Percentiles rank a stretch among this genome's conserved stretches.
These are phyloP conservation scores for Xylaria sp. DNA, from an alignment of 2,329 filamentous ascomycete genomes.

Conservation along the genomic window DNA sequence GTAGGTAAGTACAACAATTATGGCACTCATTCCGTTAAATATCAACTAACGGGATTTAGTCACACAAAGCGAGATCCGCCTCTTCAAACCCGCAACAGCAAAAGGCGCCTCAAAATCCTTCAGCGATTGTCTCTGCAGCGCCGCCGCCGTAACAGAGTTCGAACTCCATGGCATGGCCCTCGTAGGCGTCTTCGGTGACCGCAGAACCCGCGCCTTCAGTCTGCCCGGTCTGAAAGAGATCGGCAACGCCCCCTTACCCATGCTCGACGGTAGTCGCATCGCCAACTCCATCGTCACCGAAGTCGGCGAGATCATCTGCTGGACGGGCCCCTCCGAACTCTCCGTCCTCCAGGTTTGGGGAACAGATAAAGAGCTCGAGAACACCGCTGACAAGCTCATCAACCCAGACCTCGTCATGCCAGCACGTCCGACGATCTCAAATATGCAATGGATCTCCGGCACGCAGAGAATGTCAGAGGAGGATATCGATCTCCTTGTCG, in stretches of 20 bases:
- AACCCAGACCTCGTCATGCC: constrained; percentile 72
- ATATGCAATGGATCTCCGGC: constrained; percentile 92
- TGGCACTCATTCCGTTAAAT: neutral
- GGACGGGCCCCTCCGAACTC: constrained; percentile 83
- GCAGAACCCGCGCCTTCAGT: constrained; percentile 71
- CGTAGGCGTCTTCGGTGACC: constrained; percentile 79
- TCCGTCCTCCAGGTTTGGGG: constrained; percentile 83
- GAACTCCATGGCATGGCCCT: constrained; percentile 72
- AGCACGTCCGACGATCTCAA: constrained; percentile 85
- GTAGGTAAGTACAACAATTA: constrained; percentile 49
- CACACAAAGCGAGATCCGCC: constrained; percentile 67
- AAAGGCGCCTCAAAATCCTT: constrained; percentile 93
- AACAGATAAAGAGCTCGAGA: constrained; percentile 58
- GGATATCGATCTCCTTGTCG: constrained; percentile 86
- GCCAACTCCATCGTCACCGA: constrained; percentile 64
- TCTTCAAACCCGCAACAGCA: constrained; percentile 77
- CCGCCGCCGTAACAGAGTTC: constrained; percentile 69
- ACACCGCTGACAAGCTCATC: constrained; percentile 65
- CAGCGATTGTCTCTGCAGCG: constrained; percentile 75
- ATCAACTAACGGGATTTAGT: constrained; percentile 36
- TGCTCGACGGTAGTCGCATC: constrained; percentile 70
- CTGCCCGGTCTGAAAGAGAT: constrained; percentile 88
- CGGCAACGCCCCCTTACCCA: constrained; percentile 58
- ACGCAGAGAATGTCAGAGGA: constrained; percentile 84
- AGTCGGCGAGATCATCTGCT: constrained; percentile 78